Evolutionary conservation across 257 asterid genomes (phyloP), one percentile per base, ranked within the genome.

Genomic region (Solanum medicagineum): DNA sequence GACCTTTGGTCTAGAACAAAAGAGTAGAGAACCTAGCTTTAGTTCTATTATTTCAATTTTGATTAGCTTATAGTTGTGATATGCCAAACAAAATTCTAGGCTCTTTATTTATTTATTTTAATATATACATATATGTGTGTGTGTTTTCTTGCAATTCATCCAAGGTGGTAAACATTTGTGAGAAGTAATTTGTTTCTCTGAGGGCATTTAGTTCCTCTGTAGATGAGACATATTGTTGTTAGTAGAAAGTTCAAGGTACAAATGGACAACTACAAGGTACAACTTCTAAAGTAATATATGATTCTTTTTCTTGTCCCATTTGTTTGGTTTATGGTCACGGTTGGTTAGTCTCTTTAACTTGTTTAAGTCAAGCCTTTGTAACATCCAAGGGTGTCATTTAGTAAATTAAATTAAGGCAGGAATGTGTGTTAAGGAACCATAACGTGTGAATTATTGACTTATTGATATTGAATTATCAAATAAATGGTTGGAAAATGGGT

Each of bases 1-100:
- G 92, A 80, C 91, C 94, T 20, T 88, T 96, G 86, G 99, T 96
- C 60, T 94, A 91, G 91, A 65, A 69, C 32, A 60, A 24, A 8
- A 32, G 42, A 77, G 29, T 80, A 57, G 59, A 40, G 22, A 83
- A 69, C 85, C 40, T 51, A 59, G 83, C 62, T 85, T 63, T 29
- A 29, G 9, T 29, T 56, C 70, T 22, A 57, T 40, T 69, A 11
- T 32, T 53, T 42, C 36, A 26, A 69, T 69, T 45, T 22, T 55
- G 24, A 26, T 77, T 26, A 49, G 45, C 63, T 77, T 51, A 9
- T 51, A 77, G 63, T 51, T 77, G 83, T 77, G 51, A 8, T 51
- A 26, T 77, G 83, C 63, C 63, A 77, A 77, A 49, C 63, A 15
- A 51, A 24, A 26, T 51, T 45, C 8, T 51, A 26, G 47, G 47